phyloP scores from a whole-genome alignment of 257 asterid genomes.

The Apocynum venetum region DNA sequence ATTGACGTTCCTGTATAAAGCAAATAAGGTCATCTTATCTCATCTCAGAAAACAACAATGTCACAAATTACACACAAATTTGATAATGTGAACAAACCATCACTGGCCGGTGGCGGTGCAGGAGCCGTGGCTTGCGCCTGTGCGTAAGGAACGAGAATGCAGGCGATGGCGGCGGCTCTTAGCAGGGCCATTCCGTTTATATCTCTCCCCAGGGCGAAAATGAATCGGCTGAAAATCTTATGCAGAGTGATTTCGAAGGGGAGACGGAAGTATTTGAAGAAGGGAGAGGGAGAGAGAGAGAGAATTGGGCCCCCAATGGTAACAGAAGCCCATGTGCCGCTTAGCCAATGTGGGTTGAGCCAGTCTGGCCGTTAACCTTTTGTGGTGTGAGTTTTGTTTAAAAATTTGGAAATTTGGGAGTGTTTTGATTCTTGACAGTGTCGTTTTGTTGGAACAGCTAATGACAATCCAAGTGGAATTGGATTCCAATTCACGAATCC shows the following conservation, averaged over 20 bases:
- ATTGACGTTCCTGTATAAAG: conserved; percentile 40
- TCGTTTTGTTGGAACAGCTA: neutral
- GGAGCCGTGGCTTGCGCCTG: conserved; percentile 21
- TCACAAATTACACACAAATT: neutral
- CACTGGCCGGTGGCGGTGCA: conserved; percentile 26
- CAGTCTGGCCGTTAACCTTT: neutral
- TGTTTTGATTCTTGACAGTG: neutral
- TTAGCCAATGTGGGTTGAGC: neutral
- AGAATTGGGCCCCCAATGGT: neutral
- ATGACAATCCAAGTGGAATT: neutral
- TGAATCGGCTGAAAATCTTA: neutral
- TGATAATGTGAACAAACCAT: conserved; percentile 9
- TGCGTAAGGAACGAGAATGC: conserved; percentile 6
- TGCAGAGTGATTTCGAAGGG: neutral
- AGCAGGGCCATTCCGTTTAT: neutral
- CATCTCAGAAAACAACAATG: neutral
- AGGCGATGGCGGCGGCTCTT: conserved; percentile 5
- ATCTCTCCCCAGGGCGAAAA: neutral
- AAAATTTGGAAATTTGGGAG: neutral
- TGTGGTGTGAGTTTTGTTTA: neutral
- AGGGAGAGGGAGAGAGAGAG: neutral
- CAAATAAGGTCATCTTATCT: neutral
- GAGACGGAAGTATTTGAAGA: neutral
- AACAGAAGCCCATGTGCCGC: conserved; percentile 7
- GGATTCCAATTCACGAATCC: neutral